phyloP scores from a whole-genome alignment of 169 alveolate genomes.

The Cryptosporidium ryanae region DNA sequence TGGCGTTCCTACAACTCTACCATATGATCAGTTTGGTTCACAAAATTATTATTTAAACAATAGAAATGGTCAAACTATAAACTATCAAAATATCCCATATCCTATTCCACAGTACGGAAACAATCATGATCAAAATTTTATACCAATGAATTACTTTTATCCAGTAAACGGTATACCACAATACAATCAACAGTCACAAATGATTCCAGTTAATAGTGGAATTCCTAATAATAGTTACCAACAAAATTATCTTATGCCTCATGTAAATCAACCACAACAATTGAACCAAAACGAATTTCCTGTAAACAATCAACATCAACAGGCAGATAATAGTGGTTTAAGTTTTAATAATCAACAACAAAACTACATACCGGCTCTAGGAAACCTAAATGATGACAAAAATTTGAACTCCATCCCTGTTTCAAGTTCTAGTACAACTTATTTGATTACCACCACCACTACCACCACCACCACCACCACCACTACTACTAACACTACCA shows the following conservation, averaged over 20 bases:
- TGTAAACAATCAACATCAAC: not conserved
- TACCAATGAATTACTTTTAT: not conserved
- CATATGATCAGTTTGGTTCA: slow-evolving; percentile 56
- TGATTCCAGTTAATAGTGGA: not conserved
- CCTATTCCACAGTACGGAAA: not conserved
- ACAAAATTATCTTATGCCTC: not conserved
- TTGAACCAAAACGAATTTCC: not conserved
- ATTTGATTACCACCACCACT: not conserved
- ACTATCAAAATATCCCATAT: not conserved
- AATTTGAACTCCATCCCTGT: not conserved
- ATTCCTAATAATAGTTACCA: not conserved
- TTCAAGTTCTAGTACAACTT: not conserved
- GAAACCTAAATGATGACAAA: not conserved
- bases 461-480: slow-evolving; percentile 15
- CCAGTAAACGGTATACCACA: too few relatives aligned
- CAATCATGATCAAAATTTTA: slow-evolving; percentile 2
- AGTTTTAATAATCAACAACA: not conserved
- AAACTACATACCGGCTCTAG: not conserved
- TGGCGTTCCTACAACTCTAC: slow-evolving; percentile 17
- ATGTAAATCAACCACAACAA: slow-evolving; percentile 1
- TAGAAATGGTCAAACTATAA: slow-evolving; percentile 2
- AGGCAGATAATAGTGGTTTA: not conserved
- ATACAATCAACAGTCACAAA: not conserved
- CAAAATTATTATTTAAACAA: not conserved
- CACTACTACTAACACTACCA: not conserved